phyloP scores from a whole-genome alignment of 1,284 basidiomycete species.

The Trichosporon coremiiforme region DNA sequence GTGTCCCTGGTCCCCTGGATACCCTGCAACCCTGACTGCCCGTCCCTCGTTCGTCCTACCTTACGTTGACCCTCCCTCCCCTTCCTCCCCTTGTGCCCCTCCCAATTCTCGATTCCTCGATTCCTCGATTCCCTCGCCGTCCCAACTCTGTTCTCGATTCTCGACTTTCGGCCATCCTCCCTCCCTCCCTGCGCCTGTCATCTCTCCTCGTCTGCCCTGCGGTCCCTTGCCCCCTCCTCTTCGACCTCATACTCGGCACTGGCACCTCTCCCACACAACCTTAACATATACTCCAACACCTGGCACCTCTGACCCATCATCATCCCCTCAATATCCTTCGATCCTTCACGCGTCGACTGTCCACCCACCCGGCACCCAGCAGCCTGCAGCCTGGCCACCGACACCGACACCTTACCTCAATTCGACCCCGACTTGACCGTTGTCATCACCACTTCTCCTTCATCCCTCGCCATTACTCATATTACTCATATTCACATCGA shows the following conservation, averaged over 20 bases:
- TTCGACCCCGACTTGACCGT: background rate
- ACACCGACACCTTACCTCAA: too few species aligned
- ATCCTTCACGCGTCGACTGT: background rate
- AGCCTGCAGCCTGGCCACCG: too few species aligned
- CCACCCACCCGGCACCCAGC: background rate
- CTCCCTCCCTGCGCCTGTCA: background rate
- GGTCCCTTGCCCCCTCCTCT: background rate
- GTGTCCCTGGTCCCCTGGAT: too few species aligned
- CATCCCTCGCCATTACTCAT: background rate
- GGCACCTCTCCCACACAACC: background rate
- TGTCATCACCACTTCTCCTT: background rate
- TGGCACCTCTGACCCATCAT: background rate
- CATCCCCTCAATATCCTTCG: background rate
- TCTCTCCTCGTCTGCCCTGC: background rate
- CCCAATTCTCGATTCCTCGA: background rate
- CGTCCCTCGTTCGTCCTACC: background rate
- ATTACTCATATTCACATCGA: background rate
- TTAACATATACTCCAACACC: constrained; percentile 1
- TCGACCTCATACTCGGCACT: background rate
- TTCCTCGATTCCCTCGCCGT: background rate
- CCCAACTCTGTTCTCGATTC: constrained; percentile 7
- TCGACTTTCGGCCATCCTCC: background rate
- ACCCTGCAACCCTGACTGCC: background rate
- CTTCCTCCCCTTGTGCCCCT: background rate
- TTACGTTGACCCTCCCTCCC: background rate